Base-by-base conservation (phyloP, 352 stramenopile genomes). In the Phytophthora palmivora region DNA sequence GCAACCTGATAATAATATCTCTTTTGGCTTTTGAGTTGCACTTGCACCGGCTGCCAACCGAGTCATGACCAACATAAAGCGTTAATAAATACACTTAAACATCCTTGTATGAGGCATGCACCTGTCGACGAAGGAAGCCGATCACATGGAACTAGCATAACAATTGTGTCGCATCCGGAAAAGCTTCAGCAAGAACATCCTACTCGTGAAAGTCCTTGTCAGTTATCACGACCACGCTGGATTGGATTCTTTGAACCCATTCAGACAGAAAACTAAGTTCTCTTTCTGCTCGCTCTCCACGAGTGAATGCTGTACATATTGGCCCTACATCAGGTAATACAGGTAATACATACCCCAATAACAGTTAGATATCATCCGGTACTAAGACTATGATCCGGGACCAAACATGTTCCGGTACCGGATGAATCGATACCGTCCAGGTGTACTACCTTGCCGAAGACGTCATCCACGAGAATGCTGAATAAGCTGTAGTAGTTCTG, bases 401-500 rank as follows among this genome's bases (percentile, higher is more conserved):
- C n/a, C n/a, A n/a, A n/a, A n/a, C n/a, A n/a, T n/a, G n/a, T n/a
- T n/a, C n/a, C n/a, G n/a, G n/a, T n/a, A n/a, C n/a, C n/a, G n/a
- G n/a, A n/a, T n/a, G n/a, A n/a, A n/a, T n/a, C n/a, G n/a, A n/a
- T n/a, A n/a, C n/a, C n/a, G n/a, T n/a, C n/a, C n/a, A n/a, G n/a
- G n/a, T n/a, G n/a, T n/a, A n/a, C n/a, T 45, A 59, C 58, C 46
- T 49, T 58, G 8, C 60, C 44, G 30, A 58, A 53, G 3, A 62
- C 47, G 12, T 64, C 61, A n/a, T 60, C 16, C 2, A 63, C 53
- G 1, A 51, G 39, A 33, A 59, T 49, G 15, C 53, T 55, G 16
- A 70, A 59, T 5, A 64, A 19, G 45, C 64, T 70, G 52, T 64
- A 64, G 8, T 48, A 41, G 18, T 63, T 64, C 38, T 30, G 49